Base-by-base conservation (phyloP, 75 land plant species). In the Picea sitchensis region DNA sequence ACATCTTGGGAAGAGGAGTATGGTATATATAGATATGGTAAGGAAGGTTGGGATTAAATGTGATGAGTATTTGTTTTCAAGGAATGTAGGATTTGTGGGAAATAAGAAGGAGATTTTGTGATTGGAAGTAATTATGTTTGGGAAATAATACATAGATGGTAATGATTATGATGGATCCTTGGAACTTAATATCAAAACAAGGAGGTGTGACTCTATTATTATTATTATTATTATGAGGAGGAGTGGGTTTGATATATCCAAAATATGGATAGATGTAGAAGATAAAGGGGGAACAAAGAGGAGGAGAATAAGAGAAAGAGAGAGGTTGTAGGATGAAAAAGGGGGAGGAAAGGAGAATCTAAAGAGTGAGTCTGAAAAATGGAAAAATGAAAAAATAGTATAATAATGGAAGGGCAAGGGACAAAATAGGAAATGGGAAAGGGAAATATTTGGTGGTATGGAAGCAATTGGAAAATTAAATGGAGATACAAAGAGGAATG, bases 381-480 rank as follows among this genome's bases (percentile, higher is more conserved):
- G 75, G 81, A 44, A 73, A n/a, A 20, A 21, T 51, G 9, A 78
- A 68, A 30, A 58, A 51, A 14, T 18, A 14, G 12, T 36, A 34
- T 18, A 58, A 51, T 32, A 15, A 9, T 47, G 75, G 23, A 71
- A 34, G 14, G 13, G 14, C 34, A 17, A 44, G 3, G 5, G 18
- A 30, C 13, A 17, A 8, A 13, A 36, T 8, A 54, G 77, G 77
- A 60, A 81, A 76, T 47, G 34, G 73, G 23, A 90, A 86, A 80
- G 90, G 90, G 38, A 92, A 88, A 86, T 86, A 86, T 75, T 86
- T 83, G 26, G 78, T 85, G 13, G 71, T 85, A 58, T 88, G 92
- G 95, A 93, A 85, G 76, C 89, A 90, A 63, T 82, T 87, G 7
- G 92, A 88, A 84, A 83, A 91, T 68, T 89, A 88, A 65, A 87